phyloP scores from a whole-genome alignment of 192 early-diverging fungal species.

The Thamnidium elegans region DNA sequence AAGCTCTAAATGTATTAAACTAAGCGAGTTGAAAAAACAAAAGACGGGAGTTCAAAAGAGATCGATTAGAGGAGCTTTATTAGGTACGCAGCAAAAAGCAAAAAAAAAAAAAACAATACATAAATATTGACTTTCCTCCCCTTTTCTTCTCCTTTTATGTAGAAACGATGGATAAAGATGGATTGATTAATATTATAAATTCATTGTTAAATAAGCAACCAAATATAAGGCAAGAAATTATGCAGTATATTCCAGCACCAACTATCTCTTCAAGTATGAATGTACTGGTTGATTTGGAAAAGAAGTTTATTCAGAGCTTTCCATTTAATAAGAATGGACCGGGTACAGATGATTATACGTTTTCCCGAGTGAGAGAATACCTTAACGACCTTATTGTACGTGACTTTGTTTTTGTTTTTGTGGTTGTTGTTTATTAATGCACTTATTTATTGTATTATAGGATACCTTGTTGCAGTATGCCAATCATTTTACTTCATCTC shows the following conservation, averaged over 20 bases:
- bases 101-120: no score
- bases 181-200: conserved; percentile 70
- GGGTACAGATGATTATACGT: conserved; percentile 82
- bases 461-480: conserved; percentile 70
- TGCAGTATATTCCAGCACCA: conserved; percentile 80
- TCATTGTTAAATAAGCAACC: conserved; percentile 74
- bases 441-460: conserved; percentile 24
- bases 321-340: conserved; percentile 85
- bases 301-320: conserved; percentile 71
- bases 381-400: conserved; percentile 68
- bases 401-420: neutral
- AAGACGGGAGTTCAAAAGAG: conserved; percentile 21
- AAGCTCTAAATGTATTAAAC: neutral
- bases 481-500: conserved; percentile 69
- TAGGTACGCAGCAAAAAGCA: conserved; percentile 5
- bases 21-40: conserved; percentile 11
- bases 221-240: conserved; percentile 61
- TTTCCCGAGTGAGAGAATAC: conserved; percentile 75
- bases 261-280: conserved; percentile 72
- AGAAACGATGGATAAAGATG: conserved; percentile 62
- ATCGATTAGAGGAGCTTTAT: conserved; percentile 9
- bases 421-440: neutral
- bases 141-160: neutral
- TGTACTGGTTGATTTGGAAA: conserved; percentile 66
- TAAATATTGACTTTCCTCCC: neutral